Evolutionary conservation across 345 rosid species (phyloP), one percentile per base, ranked within the genome.

Genomic region (Cardamine resedifolia): DNA sequence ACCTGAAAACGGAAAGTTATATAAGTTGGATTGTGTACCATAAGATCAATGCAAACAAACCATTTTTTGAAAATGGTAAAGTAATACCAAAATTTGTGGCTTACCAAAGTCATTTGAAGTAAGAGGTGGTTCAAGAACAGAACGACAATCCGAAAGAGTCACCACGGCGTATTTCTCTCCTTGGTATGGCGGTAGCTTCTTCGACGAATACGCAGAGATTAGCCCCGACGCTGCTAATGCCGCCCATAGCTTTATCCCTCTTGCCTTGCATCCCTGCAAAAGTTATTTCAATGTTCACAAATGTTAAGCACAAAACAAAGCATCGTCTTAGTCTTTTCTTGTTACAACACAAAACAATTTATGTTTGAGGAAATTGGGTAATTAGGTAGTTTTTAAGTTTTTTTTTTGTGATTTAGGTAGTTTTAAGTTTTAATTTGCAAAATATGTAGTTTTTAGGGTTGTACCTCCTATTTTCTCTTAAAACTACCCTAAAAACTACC

Each of bases 121-220:
- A 71, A 88, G 90, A 71, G 80, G 77, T 12, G 95, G 92, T 10
- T 90, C 83, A 24, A 90, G 92, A 66, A 80, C 49, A 3, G 90
- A 62, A 28, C 97, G 92, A 64, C 97, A 88, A 20, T 90, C 87
- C 0, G 72, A 43, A 26, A 90, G 90, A 31, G 96, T 90, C 5
- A 82, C 82, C 26, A 87, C 80, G 2, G 85, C 89, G 65, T 79
- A 90, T 56, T 73, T 90, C 76, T 86, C 87, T 33, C 60, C 74
- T 34, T 77, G 86, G 33, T 70, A 7, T 10, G 44, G 71, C 0
- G 57, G 51, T 14, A 52, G 48, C 24, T 65, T 53, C 65, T 83
- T 83, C 0, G 82, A 59, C 18, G 83, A 31, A 55, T 75, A 78
- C 7, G 88, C 92, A 33, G 88, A 78, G 64, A 90, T 79, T 78